phyloP scores from a whole-genome alignment of 179 eudicot species.

The Amaranthus tricolor region DNA sequence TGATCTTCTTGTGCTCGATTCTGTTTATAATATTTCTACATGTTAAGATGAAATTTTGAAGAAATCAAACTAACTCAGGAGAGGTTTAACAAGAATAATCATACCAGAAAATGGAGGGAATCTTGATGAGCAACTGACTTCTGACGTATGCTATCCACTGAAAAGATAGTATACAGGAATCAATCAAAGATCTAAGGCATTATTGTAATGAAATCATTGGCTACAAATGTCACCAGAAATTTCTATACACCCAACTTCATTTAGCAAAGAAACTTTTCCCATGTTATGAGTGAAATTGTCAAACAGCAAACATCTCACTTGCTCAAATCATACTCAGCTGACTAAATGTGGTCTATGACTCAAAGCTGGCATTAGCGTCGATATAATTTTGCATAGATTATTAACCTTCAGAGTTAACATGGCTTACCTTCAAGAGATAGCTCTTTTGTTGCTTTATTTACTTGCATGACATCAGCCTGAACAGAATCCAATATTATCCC shows the following conservation, averaged over 20 bases:
- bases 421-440: conserved; percentile 69
- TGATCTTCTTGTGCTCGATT: conserved; percentile 55
- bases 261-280: conserved; percentile 1
- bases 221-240: background rate
- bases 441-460: conserved; percentile 85
- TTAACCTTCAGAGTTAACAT: background rate
- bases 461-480: conserved; percentile 88
- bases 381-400: background rate
- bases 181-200: background rate
- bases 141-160: conserved; percentile 82
- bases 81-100: background rate
- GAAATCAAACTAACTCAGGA: background rate
- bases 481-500: conserved; percentile 83
- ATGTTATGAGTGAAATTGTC: background rate
- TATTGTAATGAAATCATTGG: background rate
- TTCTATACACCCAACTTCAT: background rate
- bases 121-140: conserved; percentile 63
- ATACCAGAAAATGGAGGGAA: conserved; percentile 64
- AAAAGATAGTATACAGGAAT: conserved; percentile 10
- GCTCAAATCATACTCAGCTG: background rate
- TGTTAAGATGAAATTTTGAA: background rate
- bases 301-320: background rate
- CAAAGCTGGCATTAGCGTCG: background rate
- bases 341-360: background rate
- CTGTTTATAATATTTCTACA: conserved; percentile 39